These are phyloP conservation scores for Ascochyta rabiei DNA, from an alignment of 2,329 filamentous ascomycete genomes.

Conservation along the genomic window DNA sequence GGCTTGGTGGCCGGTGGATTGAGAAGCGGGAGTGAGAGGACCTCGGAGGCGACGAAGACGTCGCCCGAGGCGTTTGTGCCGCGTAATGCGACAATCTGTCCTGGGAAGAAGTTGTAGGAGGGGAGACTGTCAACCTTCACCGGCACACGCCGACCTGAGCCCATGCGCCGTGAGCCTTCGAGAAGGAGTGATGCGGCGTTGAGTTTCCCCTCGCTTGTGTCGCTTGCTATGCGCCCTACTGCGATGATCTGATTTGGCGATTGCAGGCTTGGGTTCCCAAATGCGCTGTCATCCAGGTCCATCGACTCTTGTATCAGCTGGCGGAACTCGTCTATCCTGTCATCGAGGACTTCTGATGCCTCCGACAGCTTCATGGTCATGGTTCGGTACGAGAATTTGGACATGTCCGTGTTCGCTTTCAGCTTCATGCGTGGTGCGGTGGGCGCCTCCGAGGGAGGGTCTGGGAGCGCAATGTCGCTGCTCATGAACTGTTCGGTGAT, in stretches of 20 bases:
- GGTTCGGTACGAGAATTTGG: slow-evolving; percentile 89
- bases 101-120: slow-evolving; percentile 86
- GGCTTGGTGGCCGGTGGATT: slow-evolving; percentile 74
- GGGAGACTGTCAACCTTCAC: slow-evolving; percentile 74
- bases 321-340: slow-evolving; percentile 90
- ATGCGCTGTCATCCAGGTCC: slow-evolving; percentile 75
- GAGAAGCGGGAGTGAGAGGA: slow-evolving; percentile 76
- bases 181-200: slow-evolving; percentile 85
- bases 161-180: slow-evolving; percentile 83
- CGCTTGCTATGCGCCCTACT: slow-evolving; percentile 88
- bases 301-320: slow-evolving; percentile 75
- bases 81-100: slow-evolving; percentile 85
- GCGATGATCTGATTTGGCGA: slow-evolving; percentile 87
- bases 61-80: slow-evolving; percentile 87
- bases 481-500: slow-evolving; percentile 80
- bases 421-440: slow-evolving; percentile 80
- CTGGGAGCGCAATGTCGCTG: slow-evolving; percentile 68
- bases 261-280: slow-evolving; percentile 85
- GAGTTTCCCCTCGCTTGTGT: slow-evolving; percentile 82
- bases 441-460: slow-evolving; percentile 74
- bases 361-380: slow-evolving; percentile 95
- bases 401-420: slow-evolving; percentile 83
- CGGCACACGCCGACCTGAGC: slow-evolving; percentile 80
- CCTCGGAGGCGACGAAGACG: slow-evolving; percentile 79
- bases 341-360: slow-evolving; percentile 90